These are phyloP conservation scores for Macrolepiota dolichaula DNA, from an alignment of 768 basidiomycete genomes.

Conservation along the genomic window DNA sequence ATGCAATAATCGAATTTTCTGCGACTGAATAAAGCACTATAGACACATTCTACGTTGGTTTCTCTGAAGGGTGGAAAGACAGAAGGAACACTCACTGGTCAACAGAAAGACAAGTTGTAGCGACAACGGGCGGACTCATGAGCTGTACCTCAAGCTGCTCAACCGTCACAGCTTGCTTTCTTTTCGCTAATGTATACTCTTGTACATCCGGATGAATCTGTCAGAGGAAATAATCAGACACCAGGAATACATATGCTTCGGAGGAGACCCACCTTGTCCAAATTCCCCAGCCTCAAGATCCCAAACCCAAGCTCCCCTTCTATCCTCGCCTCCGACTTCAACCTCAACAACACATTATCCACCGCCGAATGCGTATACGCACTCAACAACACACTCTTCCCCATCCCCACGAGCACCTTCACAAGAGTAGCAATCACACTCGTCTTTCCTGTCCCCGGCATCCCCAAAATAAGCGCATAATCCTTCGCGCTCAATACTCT, in stretches of 20 bases:
- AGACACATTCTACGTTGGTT: background rate
- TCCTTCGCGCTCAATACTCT: conserved; percentile 79
- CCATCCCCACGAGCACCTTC: conserved; percentile 67
- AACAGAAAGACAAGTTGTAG: conserved; percentile 91
- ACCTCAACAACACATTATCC: conserved; percentile 90
- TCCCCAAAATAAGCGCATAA: conserved; percentile 90
- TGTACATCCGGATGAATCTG: conserved; percentile 84
- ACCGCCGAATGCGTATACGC: conserved; percentile 98
- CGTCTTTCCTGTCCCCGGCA: conserved; percentile 99
- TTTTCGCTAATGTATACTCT: conserved; percentile 62
- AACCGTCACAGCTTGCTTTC: conserved; percentile 58
- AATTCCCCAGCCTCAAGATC: conserved; percentile 84
- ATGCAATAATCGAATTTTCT: conserved; percentile 95
- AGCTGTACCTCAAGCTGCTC: conserved; percentile 81
- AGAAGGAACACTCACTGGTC: conserved; percentile 69
- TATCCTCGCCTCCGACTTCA: conserved; percentile 38
- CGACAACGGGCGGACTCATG: conserved; percentile 89
- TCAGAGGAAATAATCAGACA: background rate
- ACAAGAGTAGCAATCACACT: conserved; percentile 92
- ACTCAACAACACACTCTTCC: conserved; percentile 85
- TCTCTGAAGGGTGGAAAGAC: background rate
- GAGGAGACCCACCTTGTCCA: conserved; percentile 69
- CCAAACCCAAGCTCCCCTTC: conserved; percentile 46
- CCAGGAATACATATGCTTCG: background rate
- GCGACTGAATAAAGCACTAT: conserved; percentile 78